Evolutionary conservation across 1,284 basidiomycete genomes (phyloP).

Genomic region (Fomitopsis betulina): DNA sequence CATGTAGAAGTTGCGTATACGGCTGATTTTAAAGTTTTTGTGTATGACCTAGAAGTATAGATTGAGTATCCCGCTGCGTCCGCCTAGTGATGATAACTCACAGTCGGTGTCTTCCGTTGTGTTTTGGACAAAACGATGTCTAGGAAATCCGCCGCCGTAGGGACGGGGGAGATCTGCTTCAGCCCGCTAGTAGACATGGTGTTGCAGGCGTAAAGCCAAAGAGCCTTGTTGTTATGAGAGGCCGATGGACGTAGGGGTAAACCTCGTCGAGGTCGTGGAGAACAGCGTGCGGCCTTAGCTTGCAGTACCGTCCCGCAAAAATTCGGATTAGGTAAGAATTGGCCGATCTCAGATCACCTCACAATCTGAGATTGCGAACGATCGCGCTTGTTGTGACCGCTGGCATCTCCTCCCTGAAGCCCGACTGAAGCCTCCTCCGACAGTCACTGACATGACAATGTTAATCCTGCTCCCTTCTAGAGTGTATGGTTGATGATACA

Average conservation of each 20-base stretch:
- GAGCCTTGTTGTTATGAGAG: neutral
- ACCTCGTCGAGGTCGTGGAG: neutral
- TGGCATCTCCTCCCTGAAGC: too few relatives aligned
- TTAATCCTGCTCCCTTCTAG: too few relatives aligned
- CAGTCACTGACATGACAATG: too few relatives aligned
- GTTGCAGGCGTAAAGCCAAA: constrained; percentile 1
- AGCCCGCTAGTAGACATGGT: constrained; percentile 84
- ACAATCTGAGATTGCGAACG: neutral
- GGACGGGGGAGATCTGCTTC: constrained; percentile 96
- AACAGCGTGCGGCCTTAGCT: too few relatives aligned
- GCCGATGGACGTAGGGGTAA: neutral
- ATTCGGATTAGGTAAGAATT: constrained; percentile 1
- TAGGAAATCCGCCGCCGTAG: constrained; percentile 91
- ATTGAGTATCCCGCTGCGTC: neutral
- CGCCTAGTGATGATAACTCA: constrained; percentile 30
- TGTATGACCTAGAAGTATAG: constrained; percentile 74
- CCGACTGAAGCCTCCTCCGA: too few relatives aligned
- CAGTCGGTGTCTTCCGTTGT: constrained; percentile 95
- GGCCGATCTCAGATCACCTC: neutral
- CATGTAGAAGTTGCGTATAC: constrained; percentile 96
- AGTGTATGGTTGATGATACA: too few relatives aligned
- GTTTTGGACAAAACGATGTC: constrained; percentile 95
- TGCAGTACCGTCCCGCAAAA: neutral
- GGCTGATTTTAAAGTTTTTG: constrained; percentile 98
- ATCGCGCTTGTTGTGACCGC: neutral